Evolutionary conservation across 2,329 filamentous ascomycete species (phyloP), one percentile per base, ranked within the genome.

Genomic region (Ophiostoma pallidulum): DNA sequence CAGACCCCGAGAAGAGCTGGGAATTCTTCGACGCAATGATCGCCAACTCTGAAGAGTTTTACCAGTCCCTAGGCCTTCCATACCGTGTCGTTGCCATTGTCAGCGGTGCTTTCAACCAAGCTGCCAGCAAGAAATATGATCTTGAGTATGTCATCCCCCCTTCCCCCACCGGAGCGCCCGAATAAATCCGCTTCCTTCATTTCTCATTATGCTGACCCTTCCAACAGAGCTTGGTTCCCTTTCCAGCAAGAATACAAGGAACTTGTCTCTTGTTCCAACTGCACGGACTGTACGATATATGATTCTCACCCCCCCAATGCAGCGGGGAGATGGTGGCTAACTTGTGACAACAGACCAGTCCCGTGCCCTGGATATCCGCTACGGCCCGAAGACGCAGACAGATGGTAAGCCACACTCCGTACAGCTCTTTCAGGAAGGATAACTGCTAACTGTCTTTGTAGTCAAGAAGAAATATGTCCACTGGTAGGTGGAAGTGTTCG

Each of bases 211-310:
- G 22, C 41, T 41, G 16, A 45, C 26, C 13, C 13, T 45, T 4
- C 14, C 32, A 12, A 6, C 24, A 47, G 39, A 57, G 58, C 92
- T 3, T 95, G 89, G 87, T 94, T 94, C 66, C 89, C 88, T 14
- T 94, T 86, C 74, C 90, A 97, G 66, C 85, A 85, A 59, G 92
- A 97, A 68, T 98, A 97, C 77, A 97, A 97, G 71, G 92, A 97
- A 70, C 78, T 98, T 24, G 92, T 97, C 43, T 94, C 87, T 18
- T 95, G 90, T 76, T 94, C 88, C 52, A 98, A 98, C 71, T 98
- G 92, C 73, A 94, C 88, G 38, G 91, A 97, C 64, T 97, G 52
- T 54, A 22, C 5, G 54, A 26, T 45, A 4, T n/a, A n/a, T n/a
- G n/a, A n/a, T n/a, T n/a, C n/a, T n/a, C n/a, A n/a, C n/a, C n/a